Percentiles rank a stretch among this genome's conserved stretches.
Conservation (phyloP, 2,329 filamentous ascomycete species). For the Aspergillus sp. region DNA sequence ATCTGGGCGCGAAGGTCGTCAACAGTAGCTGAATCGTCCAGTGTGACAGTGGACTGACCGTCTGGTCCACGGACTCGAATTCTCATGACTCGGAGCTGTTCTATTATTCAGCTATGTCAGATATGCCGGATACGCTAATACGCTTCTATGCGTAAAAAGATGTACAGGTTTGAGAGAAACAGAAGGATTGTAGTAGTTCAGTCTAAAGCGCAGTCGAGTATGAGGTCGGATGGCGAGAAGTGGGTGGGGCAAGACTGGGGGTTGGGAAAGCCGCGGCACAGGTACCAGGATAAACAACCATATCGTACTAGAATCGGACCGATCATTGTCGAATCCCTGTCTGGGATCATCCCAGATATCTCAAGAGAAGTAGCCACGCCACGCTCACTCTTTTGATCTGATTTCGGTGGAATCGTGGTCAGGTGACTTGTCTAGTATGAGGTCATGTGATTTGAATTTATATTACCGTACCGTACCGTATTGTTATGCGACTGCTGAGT, state of each 20-base stretch:
- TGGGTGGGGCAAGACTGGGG: background rate
- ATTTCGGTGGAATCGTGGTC: background rate
- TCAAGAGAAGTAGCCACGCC: too few species aligned
- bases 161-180: background rate
- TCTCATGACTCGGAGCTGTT: slow-evolving; percentile 47
- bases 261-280: too few species aligned
- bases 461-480: background rate
- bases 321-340: too few species aligned
- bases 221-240: background rate
- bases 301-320: too few species aligned
- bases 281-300: too few species aligned
- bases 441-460: background rate
- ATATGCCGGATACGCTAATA: too few species aligned
- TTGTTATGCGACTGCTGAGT: background rate
- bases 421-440: background rate
- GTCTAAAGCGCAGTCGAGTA: background rate
- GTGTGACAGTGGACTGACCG: slow-evolving; percentile 61
- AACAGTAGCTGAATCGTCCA: slow-evolving; percentile 56
- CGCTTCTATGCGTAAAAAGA: too few species aligned
- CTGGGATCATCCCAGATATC: too few species aligned
- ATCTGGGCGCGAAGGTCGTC: slow-evolving; percentile 35
- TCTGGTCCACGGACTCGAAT: slow-evolving; percentile 67
- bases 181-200: background rate
- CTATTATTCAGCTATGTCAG: background rate
- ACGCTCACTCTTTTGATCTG: background rate